Base-by-base conservation (phyloP, 75 land plant species). In the Gnetum montanum region DNA sequence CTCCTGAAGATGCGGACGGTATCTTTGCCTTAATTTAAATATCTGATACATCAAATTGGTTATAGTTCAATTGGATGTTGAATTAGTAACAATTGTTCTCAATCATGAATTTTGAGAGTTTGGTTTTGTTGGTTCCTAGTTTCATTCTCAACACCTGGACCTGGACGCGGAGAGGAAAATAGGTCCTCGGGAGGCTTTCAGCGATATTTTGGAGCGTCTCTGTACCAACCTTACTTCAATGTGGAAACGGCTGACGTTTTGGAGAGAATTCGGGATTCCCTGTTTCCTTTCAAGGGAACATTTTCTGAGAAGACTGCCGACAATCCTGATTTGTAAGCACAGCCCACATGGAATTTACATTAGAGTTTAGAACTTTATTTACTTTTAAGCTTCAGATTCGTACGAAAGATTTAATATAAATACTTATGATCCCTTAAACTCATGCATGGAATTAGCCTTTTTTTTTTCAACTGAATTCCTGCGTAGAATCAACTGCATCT, bases 1-100 rank as follows among this genome's bases (percentile, higher is more conserved):
- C 99, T 16, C 96, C 99, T 20, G 49, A 64, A 6, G 99, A 94
- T 70, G 99, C 91, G 22, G 99, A 94, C 66, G 99, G 99, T 94
- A 78, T 58, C 61, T 25, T 20, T 40, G 15, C 35, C n/a, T 33
- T 12, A 61, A 8, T 34, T 55, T 7, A n/a, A n/a, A n/a, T n/a
- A n/a, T n/a, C n/a, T 13, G 57, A 4, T 38, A 4, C 30, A 43
- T 10, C 12, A 36, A 26, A 4, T 52, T 12, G 54, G 28, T 25
- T 8, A 25, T 8, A 29, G 8, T 25, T 25, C 15, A 5, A 24
- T 52, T 52, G 13, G 54, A 51, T 4, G 8, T 51, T 4, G 15
- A 22, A 24, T 59, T 46, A 13, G 16, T 6, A 8, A 44, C 10
- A 20, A 20, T 11, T 4, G 6, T 27, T 1, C 12, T 22, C 22